Evolutionary conservation across 2,329 filamentous ascomycete species (phyloP).

Genomic region (Colletotrichum abscissum): DNA sequence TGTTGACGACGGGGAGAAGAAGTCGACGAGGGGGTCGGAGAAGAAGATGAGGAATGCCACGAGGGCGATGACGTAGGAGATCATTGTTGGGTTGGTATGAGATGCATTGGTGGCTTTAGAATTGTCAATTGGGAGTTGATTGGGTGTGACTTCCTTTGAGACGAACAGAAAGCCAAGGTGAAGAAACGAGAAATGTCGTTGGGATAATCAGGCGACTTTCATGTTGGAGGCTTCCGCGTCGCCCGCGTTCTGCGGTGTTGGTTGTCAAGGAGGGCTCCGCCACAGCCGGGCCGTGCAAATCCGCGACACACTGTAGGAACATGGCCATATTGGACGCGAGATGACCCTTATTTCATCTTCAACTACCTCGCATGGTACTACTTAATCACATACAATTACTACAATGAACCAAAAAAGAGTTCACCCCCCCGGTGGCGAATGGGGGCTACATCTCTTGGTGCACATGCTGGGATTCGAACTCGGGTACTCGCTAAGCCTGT

Average conservation of each 20-base stretch:
- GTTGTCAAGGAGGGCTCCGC: background rate
- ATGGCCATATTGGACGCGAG: background rate
- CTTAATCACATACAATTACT: background rate
- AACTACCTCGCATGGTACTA: background rate
- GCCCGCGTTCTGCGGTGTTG: background rate
- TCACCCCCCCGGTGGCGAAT: no score
- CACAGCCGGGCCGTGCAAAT: conserved; percentile 7
- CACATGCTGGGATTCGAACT: no score
- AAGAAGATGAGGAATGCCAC: conserved; percentile 56
- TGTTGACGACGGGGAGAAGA: conserved; percentile 44
- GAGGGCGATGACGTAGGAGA: conserved; percentile 57
- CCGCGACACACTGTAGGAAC: background rate
- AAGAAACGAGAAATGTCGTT: background rate
- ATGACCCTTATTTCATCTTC: conserved; percentile 12
- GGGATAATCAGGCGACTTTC: background rate
- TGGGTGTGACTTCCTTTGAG: background rate
- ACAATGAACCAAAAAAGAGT: background rate
- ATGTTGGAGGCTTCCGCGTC: background rate
- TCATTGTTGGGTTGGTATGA: conserved; percentile 45
- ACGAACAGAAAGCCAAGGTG: background rate
- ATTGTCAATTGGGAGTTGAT: background rate
- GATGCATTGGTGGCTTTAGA: background rate
- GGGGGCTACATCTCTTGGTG: no score
- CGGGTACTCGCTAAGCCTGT: no score
- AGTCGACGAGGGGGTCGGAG: conserved; percentile 54